Percentiles rank a stretch among this genome's conserved stretches.
phyloP scores from a whole-genome alignment of 2,329 filamentous ascomycete species.

The Knufia petricola region DNA sequence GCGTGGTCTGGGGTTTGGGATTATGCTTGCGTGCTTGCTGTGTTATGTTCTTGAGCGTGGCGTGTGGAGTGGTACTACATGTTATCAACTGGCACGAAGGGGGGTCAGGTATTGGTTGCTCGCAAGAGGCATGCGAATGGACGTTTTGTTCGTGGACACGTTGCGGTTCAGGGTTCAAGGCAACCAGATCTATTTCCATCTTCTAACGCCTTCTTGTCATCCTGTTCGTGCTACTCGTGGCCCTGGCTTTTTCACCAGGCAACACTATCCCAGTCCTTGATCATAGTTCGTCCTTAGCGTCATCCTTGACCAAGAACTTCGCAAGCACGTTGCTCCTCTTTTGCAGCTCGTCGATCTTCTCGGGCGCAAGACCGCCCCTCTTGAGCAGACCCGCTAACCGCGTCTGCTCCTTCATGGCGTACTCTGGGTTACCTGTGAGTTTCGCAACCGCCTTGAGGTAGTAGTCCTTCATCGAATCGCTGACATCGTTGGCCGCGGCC shows the following conservation, averaged over 20 bases:
- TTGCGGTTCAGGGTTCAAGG: too few relatives aligned
- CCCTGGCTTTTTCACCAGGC: too few relatives aligned
- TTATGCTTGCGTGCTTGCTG: neutral
- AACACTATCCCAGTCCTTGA: neutral
- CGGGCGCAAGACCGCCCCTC: constrained; percentile 74
- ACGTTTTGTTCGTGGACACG: too few relatives aligned
- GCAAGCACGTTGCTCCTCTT: constrained; percentile 80
- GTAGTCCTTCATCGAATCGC: constrained; percentile 83
- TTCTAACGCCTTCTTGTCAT: neutral
- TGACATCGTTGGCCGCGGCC: constrained; percentile 57
- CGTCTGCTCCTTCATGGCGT: constrained; percentile 74
- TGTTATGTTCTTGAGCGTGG: neutral
- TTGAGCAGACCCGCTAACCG: constrained; percentile 69
- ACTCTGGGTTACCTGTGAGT: constrained; percentile 65
- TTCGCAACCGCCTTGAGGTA: constrained; percentile 88
- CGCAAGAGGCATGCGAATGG: neutral
- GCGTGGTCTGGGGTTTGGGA: too few relatives aligned
- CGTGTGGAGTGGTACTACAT: neutral
- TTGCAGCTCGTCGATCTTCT: constrained; percentile 82
- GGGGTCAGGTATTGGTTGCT: too few relatives aligned
- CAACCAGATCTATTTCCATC: neutral
- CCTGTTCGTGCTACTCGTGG: neutral
- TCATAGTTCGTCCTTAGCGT: constrained; percentile 55
- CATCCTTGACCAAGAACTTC: constrained; percentile 58
- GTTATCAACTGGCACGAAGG: too few relatives aligned